Evolutionary conservation across 495 filamentous ascomycete genomes (phyloP), one percentile per base, ranked within the genome.

Genomic region (Tetracladium setigerum): DNA sequence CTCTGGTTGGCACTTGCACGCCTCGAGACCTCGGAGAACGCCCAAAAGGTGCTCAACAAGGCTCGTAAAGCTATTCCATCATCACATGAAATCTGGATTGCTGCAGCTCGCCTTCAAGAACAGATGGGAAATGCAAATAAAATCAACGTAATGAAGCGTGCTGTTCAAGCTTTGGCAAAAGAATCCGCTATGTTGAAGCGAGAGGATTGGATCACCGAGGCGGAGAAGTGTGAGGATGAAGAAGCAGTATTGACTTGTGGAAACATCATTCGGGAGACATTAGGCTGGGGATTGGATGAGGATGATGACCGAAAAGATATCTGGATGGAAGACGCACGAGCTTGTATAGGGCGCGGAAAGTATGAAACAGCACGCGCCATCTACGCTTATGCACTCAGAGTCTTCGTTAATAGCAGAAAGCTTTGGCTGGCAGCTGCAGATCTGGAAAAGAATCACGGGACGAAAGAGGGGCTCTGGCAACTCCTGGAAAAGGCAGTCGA

Each of bases 201-300:
- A 35, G 92, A 99, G 55, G 90, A 96, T 53, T 99, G 92, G 92
- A 91, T 99, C 36, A 74, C 77, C 2, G 88, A 97, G 64, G 94
- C 92, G 0, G 90, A 97, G 62, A 88, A 84, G 53, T 95, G 92
- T 62, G 92, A 99, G 66, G 83, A 86, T 36, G 92, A 97, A 61
- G 89, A 86, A 13, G 90, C 89, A 11, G 68, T 89, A 5, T 72
- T 90, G 38, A 95, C 94, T 0, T 95, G 88, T 57, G 78, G 77
- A 46, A 82, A 83, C 27, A 96, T 97, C 59, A 85, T 99, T 54
- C 77, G 81, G 31, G 89, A 95, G 57, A 99, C 94, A 0, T 78
- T 99, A 6, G 92, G 91, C 30, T 97, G 85, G 76, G 81, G 86
- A 2, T 68, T 99, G 13, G 94, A 96, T 50, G 92, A 97, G 67